These are phyloP conservation scores for Backusella tarrabulga DNA, from an alignment of 192 early-diverging fungal species.

Conservation along the genomic window DNA sequence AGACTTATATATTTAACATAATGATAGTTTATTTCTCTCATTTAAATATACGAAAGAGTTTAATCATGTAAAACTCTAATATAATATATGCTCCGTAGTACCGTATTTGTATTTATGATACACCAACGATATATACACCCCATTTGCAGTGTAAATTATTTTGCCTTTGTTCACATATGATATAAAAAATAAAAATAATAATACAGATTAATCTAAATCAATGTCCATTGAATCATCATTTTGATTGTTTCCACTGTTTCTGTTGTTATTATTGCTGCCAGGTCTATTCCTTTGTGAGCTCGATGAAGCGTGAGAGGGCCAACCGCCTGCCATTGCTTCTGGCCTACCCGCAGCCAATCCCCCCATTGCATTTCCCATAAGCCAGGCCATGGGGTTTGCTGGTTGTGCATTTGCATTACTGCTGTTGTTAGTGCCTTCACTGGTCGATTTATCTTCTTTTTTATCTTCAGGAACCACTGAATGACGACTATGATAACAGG, in stretches of 20 bases:
- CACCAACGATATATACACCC: not conserved
- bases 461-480: conserved; percentile 8
- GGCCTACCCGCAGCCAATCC: not conserved
- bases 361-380: not conserved
- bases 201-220: conserved; percentile 13
- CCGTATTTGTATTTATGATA: not conserved
- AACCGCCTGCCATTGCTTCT: not conserved
- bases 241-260: not conserved
- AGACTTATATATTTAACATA: not conserved
- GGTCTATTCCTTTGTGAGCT: not conserved
- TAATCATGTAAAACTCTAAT: not conserved
- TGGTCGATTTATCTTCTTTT: conserved; percentile 4
- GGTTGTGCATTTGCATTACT: not conserved
- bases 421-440: not conserved
- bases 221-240: conserved; percentile 11
- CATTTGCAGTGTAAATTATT: not conserved
- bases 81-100: not conserved
- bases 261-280: not conserved
- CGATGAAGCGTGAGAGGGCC: not conserved
- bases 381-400: not conserved
- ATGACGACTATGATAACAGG: conserved; percentile 13
- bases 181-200: not conserved
- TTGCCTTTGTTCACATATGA: not conserved
- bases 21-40: not conserved
- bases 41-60: not conserved